Evolutionary conservation across 2,329 filamentous ascomycete genomes (phyloP).

Genomic region (Elsinoe necatrix): DNA sequence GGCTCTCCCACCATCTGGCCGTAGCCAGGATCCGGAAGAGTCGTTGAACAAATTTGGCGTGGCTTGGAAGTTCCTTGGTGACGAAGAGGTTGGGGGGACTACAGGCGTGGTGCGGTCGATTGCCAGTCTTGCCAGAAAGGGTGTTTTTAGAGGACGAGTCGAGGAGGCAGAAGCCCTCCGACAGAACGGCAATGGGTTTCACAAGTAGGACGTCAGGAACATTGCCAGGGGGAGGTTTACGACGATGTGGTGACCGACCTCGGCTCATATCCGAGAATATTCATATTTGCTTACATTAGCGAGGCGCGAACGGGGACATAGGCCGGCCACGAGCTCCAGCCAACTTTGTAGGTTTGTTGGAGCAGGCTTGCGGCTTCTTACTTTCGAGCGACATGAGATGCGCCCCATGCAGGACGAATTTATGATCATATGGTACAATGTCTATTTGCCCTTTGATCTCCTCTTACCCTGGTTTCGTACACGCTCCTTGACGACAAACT

Average conservation of each 20-base stretch:
- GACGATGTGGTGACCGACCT: too few species aligned
- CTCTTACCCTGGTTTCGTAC: slow-evolving; percentile 87
- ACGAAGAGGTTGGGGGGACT: slow-evolving; percentile 37
- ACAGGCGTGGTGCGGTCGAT: slow-evolving; percentile 42
- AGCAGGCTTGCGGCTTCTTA: neutral
- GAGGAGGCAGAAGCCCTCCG: neutral
- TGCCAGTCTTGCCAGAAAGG: slow-evolving; percentile 41
- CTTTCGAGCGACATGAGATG: neutral
- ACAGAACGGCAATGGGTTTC: neutral
- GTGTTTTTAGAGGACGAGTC: neutral
- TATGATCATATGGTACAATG: slow-evolving; percentile 10
- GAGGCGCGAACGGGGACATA: neutral
- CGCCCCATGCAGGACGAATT: slow-evolving; percentile 1
- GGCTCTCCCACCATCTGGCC: slow-evolving; percentile 21
- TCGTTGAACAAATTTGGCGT: slow-evolving; percentile 39
- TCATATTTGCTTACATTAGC: neutral
- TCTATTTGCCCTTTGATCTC: slow-evolving; percentile 35
- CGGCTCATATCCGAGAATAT: neutral
- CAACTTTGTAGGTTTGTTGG: too few species aligned
- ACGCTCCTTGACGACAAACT: slow-evolving; percentile 76
- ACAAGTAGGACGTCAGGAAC: neutral
- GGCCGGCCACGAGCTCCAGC: neutral
- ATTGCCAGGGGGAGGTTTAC: too few species aligned
- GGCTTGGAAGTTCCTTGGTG: slow-evolving; percentile 41
- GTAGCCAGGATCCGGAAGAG: slow-evolving; percentile 30